Evolutionary conservation across 2,329 filamentous ascomycete genomes (phyloP).

Genomic region (Periconia sp.): DNA sequence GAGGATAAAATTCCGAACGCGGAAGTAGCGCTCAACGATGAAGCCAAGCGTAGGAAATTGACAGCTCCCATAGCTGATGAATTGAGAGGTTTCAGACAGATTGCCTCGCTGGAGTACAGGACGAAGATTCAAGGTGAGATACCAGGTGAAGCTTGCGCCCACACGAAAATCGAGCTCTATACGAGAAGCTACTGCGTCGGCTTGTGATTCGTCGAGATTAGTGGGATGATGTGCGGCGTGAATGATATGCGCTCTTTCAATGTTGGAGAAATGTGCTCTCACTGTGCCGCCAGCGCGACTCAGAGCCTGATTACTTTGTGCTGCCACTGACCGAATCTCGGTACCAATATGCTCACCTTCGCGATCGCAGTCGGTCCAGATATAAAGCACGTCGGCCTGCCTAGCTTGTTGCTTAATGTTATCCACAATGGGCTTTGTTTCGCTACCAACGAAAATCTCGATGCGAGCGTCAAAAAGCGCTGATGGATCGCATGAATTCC

Average conservation of each 20-base stretch:
- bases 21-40: conserved; percentile 89
- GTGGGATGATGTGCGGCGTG: conserved; percentile 74
- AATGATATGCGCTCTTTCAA: conserved; percentile 85
- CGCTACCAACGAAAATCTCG: conserved; percentile 63
- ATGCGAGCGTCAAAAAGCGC: conserved; percentile 77
- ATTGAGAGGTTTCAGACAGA: conserved; percentile 49
- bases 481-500: conserved; percentile 75
- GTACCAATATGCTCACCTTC: conserved; percentile 92
- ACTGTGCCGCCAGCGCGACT: conserved; percentile 59
- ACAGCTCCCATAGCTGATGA: conserved; percentile 86
- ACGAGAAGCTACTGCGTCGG: conserved; percentile 80
- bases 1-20: conserved; percentile 87
- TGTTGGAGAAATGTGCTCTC: conserved; percentile 87
- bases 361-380: conserved; percentile 96
- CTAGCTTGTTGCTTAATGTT: conserved; percentile 79
- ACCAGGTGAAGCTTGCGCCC: conserved; percentile 83
- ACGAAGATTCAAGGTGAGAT: conserved; percentile 74
- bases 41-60: conserved; percentile 94
- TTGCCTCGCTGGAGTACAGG: conserved; percentile 61
- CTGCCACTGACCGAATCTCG: conserved; percentile 79
- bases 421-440: conserved; percentile 73
- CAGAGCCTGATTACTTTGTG: conserved; percentile 68
- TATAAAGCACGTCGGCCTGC: conserved; percentile 70
- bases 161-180: conserved; percentile 88
- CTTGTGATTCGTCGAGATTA: conserved; percentile 78